Evolutionary conservation across 164 flowering plant species (phyloP).

Genomic region (Annona squamosa): DNA sequence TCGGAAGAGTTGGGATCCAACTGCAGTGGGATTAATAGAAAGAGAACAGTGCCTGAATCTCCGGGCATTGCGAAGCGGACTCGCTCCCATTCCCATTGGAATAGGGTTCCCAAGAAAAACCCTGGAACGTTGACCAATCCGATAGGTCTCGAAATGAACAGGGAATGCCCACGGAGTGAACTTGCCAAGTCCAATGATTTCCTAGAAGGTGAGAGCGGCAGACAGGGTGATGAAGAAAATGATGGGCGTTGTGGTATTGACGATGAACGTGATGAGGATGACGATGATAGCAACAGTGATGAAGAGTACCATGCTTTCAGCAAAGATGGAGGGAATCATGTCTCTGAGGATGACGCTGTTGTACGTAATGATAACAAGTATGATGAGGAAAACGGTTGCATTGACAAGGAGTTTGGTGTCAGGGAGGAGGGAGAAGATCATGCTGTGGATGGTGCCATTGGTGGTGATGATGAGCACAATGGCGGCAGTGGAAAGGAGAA

Average conservation of each 20-base stretch:
- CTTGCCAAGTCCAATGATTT: not conserved
- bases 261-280: not conserved
- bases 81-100: not conserved
- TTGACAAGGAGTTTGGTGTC: too few relatives aligned
- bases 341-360: too few relatives aligned
- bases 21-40: not conserved
- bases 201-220: not conserved
- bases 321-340: too few relatives aligned
- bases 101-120: not conserved
- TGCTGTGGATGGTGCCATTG: not conserved
- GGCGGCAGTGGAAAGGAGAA: too few relatives aligned
- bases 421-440: too few relatives aligned
- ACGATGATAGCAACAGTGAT: not conserved
- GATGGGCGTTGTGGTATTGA: not conserved
- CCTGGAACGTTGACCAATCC: constrained; percentile 16
- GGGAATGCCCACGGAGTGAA: constrained; percentile 1
- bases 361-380: too few relatives aligned
- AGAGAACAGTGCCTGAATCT: not conserved
- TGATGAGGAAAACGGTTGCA: too few relatives aligned
- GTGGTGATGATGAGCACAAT: not conserved
- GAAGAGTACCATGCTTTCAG: not conserved
- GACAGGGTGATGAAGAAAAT: not conserved
- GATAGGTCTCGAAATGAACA: constrained; percentile 8
- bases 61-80: not conserved
- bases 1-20: not conserved